phyloP scores from a whole-genome alignment of 2,329 filamentous ascomycete genomes.

The Sarocladium brachiariae region DNA sequence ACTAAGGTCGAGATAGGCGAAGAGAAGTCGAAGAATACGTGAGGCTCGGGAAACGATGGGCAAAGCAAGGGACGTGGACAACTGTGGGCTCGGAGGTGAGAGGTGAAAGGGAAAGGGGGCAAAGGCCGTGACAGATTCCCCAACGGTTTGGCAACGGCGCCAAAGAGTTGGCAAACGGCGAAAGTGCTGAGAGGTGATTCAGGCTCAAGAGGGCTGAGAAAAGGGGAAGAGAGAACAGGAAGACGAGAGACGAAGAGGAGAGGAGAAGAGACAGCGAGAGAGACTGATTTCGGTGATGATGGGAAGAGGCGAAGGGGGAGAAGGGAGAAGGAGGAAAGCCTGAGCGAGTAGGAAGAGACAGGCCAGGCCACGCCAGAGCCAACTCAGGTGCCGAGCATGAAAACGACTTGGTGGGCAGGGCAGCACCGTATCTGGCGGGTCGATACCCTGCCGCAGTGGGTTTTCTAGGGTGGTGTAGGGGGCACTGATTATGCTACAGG shows the following conservation, averaged over 20 bases:
- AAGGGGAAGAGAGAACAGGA: conserved; percentile 11
- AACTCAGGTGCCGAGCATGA: conserved; percentile 13
- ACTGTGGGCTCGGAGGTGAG: conserved; percentile 17
- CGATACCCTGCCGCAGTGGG: background rate
- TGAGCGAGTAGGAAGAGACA: background rate
- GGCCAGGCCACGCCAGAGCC: background rate
- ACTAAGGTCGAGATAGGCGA: conserved; percentile 3
- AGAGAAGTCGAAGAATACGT: conserved; percentile 17
- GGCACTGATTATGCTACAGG: too few species aligned
- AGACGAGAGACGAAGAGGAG: conserved; percentile 18
- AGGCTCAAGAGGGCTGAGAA: conserved; percentile 18
- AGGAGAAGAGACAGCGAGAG: conserved; percentile 5
- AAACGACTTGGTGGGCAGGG: conserved; percentile 4
- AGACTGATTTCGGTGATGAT: conserved; percentile 19
- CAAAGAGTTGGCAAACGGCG: conserved; percentile 1
- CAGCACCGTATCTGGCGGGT: conserved; percentile 1
- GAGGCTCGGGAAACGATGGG: conserved; percentile 18
- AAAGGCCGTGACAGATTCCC: conserved; percentile 12
- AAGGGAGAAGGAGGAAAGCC: conserved; percentile 15
- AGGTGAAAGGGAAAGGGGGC: conserved; percentile 25
- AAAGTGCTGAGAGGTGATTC: conserved; percentile 9
- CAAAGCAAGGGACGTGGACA: conserved; percentile 13
- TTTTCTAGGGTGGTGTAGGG: too few species aligned
- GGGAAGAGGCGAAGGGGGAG: conserved; percentile 19
- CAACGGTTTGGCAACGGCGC: conserved; percentile 4